phyloP scores from a whole-genome alignment of 2,329 filamentous ascomycete species.

The Periconia macrospinosa region DNA sequence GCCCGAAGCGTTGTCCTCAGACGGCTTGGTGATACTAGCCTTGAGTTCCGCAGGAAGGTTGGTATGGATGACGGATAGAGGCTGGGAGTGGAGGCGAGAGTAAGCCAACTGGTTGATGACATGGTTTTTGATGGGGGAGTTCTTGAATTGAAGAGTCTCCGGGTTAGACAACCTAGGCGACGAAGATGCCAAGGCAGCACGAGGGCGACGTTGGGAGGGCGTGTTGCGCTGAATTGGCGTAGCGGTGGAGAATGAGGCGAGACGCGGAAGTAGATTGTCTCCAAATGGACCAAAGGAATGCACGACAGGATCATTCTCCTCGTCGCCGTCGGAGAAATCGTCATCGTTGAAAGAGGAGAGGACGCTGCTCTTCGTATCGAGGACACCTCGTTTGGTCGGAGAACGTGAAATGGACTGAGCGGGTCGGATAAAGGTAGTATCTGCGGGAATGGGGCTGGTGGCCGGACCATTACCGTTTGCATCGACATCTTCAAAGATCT shows the following conservation, averaged over 20 bases:
- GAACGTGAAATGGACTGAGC: constrained; percentile 23
- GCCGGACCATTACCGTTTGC: constrained; percentile 25
- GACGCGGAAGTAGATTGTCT: constrained; percentile 77
- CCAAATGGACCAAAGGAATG: constrained; percentile 92
- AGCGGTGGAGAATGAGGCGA: constrained; percentile 72
- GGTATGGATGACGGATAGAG: constrained; percentile 83
- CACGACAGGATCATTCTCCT: constrained; percentile 92
- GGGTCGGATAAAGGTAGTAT: constrained; percentile 36
- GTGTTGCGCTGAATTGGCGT: constrained; percentile 57
- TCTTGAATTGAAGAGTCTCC: constrained; percentile 35
- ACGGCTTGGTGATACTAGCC: constrained; percentile 30
- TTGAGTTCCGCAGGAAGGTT: constrained; percentile 72
- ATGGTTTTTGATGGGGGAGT: constrained; percentile 71
- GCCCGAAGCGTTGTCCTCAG: constrained; percentile 22
- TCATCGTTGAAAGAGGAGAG: constrained; percentile 48
- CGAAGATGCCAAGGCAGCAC: constrained; percentile 28
- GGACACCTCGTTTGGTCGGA: constrained; percentile 15
- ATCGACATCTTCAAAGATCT: constrained; percentile 45
- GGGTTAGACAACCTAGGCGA: constrained; percentile 33
- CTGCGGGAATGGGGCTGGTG: constrained; percentile 24
- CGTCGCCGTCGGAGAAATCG: constrained; percentile 73
- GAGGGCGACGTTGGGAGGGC: constrained; percentile 33
- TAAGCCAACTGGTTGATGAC: constrained; percentile 94
- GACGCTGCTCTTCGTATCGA: constrained; percentile 27
- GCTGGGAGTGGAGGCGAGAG: constrained; percentile 87